Evolutionary conservation across 139 green algal genomes (phyloP).

Genomic region (Coelastrella sp.): DNA sequence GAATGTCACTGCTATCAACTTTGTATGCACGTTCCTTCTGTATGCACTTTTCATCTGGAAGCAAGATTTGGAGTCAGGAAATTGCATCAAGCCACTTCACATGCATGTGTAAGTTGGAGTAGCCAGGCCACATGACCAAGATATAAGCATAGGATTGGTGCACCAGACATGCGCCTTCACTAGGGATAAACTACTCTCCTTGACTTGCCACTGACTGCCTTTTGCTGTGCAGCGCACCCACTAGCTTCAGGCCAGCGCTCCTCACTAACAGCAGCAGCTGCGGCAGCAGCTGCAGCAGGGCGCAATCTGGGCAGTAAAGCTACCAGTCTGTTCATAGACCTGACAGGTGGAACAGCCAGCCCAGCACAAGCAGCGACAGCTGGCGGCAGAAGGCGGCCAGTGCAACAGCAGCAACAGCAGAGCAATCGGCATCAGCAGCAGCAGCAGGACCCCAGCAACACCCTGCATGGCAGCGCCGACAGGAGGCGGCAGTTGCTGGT

Average conservation of each 20-base stretch:
- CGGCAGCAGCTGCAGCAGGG: constrained; percentile 17
- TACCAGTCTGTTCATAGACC: neutral
- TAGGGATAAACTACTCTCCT: no score
- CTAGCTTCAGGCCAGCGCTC: neutral
- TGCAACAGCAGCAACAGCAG: constrained; percentile 4
- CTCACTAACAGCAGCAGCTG: constrained; percentile 2
- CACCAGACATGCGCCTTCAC: no score
- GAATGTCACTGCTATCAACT: no score
- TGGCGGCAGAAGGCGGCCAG: neutral
- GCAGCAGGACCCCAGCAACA: constrained; percentile 47
- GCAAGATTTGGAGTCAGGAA: no score
- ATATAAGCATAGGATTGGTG: no score
- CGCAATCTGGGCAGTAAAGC: constrained; percentile 2
- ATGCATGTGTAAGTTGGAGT: no score
- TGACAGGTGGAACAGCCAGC: neutral
- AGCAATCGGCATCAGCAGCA: constrained; percentile 2
- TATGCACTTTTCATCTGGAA: no score
- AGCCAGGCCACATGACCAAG: no score
- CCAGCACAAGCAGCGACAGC: neutral
- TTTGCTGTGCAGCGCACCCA: neutral
- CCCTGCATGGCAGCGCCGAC: constrained; percentile 41
- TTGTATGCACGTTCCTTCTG: no score
- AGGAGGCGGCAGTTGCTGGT: constrained; percentile 12
- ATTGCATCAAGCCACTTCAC: no score
- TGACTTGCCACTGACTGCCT: neutral